A percentile compares a stretch with the other conserved stretches of the same genome.
Conservation (phyloP, 73 alveolate genomes). For the Paramecium tetraurelia region DNA sequence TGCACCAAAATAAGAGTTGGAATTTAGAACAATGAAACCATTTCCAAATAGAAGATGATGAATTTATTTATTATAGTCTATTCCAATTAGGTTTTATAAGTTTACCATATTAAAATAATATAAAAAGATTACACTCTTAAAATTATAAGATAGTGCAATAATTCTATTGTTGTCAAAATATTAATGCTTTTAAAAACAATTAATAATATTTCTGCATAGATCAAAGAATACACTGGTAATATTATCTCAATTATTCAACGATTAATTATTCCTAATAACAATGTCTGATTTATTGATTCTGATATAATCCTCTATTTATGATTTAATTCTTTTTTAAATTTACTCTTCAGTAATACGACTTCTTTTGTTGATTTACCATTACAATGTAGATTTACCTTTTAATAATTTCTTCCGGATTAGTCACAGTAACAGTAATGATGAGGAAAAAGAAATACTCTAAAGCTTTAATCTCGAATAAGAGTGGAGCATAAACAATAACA, state of each 20-base stretch:
- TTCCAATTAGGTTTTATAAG: too few species aligned
- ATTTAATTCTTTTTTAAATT: slow-evolving; percentile 68
- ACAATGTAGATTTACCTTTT: neutral
- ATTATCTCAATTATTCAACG: too few species aligned
- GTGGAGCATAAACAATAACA: slow-evolving; percentile 85
- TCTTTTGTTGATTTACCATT: slow-evolving; percentile 62
- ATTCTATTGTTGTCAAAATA: neutral
- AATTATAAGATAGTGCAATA: too few species aligned
- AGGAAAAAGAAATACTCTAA: slow-evolving; percentile 80
- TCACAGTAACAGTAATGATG: slow-evolving; percentile 72
- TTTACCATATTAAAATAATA: too few species aligned
- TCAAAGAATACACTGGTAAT: too few species aligned
- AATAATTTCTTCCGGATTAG: slow-evolving; percentile 60
- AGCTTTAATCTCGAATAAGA: slow-evolving; percentile 77
- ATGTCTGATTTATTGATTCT: slow-evolving; percentile 79
- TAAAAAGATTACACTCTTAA: too few species aligned
- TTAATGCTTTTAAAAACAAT: neutral
- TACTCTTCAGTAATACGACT: slow-evolving; percentile 68
- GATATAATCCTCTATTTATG: slow-evolving; percentile 74
- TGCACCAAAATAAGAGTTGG: slow-evolving; percentile 66
- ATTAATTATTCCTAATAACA: slow-evolving; percentile 71
- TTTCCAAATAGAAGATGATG: neutral
- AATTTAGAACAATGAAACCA: slow-evolving; percentile 29
- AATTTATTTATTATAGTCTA: neutral
- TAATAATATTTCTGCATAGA: neutral